Percentiles rank a stretch among this genome's conserved stretches.
Conservation (phyloP, 1,139 yeast species). For the Williopsis jadinii region DNA sequence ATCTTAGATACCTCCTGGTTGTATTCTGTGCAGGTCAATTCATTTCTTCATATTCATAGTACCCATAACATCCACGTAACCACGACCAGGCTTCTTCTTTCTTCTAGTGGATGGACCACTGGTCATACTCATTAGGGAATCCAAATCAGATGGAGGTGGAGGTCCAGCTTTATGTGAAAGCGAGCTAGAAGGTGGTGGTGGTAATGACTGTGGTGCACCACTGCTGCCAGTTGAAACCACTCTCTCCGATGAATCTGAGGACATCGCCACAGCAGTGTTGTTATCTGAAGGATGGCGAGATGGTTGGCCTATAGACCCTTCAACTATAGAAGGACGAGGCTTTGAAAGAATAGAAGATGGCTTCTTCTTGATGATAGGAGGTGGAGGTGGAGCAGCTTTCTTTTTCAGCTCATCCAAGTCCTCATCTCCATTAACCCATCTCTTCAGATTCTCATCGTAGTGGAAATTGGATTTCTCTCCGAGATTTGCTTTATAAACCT, state of each 20-base stretch:
- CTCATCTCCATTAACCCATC: constrained; percentile 77
- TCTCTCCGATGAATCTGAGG: constrained; percentile 23
- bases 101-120: constrained; percentile 35
- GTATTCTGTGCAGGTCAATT: background rate
- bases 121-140: constrained; percentile 49
- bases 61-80: constrained; percentile 72
- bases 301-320: constrained; percentile 3
- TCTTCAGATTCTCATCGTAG: constrained; percentile 75
- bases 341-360: constrained; percentile 27
- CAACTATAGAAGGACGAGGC: constrained; percentile 26
- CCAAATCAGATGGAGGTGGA: constrained; percentile 38
- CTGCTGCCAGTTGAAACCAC: constrained; percentile 14
- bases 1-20: too few relatives aligned
- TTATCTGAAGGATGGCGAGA: too few relatives aligned
- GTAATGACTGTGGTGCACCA: background rate
- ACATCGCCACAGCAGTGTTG: constrained; percentile 11
- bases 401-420: constrained; percentile 65
- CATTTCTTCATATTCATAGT: constrained; percentile 5
- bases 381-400: constrained; percentile 65
- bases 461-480: constrained; percentile 74
- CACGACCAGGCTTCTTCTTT: constrained; percentile 51
- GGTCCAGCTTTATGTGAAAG: constrained; percentile 5
- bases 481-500: constrained; percentile 75
- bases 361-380: constrained; percentile 47
- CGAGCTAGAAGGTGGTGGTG: constrained; percentile 1